Base-by-base conservation (phyloP, 306 rosid species). In the Hippophae tibetana region DNA sequence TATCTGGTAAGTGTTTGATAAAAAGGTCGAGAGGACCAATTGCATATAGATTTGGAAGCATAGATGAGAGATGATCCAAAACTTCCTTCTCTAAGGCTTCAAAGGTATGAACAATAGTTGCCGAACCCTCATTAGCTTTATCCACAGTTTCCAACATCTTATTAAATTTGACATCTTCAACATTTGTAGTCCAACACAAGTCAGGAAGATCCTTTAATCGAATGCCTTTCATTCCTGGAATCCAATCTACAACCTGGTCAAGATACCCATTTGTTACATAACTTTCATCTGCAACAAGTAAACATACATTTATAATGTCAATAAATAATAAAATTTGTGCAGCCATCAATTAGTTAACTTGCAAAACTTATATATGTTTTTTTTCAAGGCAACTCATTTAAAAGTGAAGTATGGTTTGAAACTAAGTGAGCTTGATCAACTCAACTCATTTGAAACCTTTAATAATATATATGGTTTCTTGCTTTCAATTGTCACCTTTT, bases 61-160 rank as follows among this genome's bases (percentile, higher is more conserved):
- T 60, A 18, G 81, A 54, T 0, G 80, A 72, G 5, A 82, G 66
- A 42, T 74, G 69, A 3, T 70, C 45, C 7, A 82, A 27, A 5
- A 75, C 75, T 0, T 76, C 68, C 0, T 62, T 68, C 13, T 87
- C 89, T 3, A 87, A 61, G 3, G 67, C 70, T 54, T 72, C 78
- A 8, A 77, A 71, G 0, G 92, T 84, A 76, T 87, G 77, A 13
- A 87, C 9, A 54, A 87, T 54, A 5, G 84, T 61, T 1, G 95
- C 89, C 0, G 84, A 68, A 12, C 80, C 86, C 45, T 18, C 63
- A 7, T 18, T 2, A 2, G 82, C 73, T 78, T 80, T 68, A 5
- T 58, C 14, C 0, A 61, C 23, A 10, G 81, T 77, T 5, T 7
- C 6, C 0, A 8, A 0, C 7, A 27, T 0, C 23, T 68, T 66